These are phyloP conservation scores for Aspergillus affinis DNA, from an alignment of 495 filamentous ascomycete species.

Conservation along the genomic window DNA sequence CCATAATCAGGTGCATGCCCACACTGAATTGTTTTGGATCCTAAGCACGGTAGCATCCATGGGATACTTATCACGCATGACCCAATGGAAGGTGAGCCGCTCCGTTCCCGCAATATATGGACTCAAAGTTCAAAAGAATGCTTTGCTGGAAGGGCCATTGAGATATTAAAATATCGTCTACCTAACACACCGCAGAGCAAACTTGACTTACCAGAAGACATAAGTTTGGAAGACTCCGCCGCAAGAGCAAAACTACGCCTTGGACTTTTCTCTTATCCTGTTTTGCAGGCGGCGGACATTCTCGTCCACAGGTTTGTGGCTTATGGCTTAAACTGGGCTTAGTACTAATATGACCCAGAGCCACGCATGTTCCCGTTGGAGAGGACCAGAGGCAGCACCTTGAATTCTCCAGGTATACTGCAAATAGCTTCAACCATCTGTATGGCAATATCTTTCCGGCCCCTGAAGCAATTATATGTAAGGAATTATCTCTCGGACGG, in stretches of 20 bases:
- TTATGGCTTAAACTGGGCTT: slow-evolving; percentile 7
- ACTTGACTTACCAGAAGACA: slow-evolving; percentile 56
- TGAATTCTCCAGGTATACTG: slow-evolving; percentile 84
- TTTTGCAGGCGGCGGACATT: slow-evolving; percentile 93
- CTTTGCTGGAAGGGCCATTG: not conserved
- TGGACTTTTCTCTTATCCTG: slow-evolving; percentile 95
- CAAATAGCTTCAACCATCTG: slow-evolving; percentile 76
- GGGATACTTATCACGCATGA: slow-evolving; percentile 92
- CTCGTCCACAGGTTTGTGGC: slow-evolving; percentile 69
- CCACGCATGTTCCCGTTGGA: slow-evolving; percentile 94
- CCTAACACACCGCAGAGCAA: slow-evolving; percentile 58
- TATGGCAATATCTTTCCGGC: slow-evolving; percentile 62
- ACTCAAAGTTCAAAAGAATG: not conserved
- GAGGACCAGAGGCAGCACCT: slow-evolving; percentile 92
- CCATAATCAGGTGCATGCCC: slow-evolving; percentile 61
- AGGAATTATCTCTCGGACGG: slow-evolving; percentile 16
- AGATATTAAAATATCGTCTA: not conserved
- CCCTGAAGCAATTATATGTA: slow-evolving; percentile 78
- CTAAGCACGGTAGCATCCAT: slow-evolving; percentile 84
- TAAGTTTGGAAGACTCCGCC: slow-evolving; percentile 49
- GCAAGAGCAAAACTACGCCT: slow-evolving; percentile 66
- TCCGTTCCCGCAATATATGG: too few species aligned
- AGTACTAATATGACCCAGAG: slow-evolving; percentile 42
- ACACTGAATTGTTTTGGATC: slow-evolving; percentile 94
- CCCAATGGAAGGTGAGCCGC: slow-evolving; percentile 85